A percentile compares a stretch with the other conserved stretches of the same genome.
phyloP scores from a whole-genome alignment of 345 rosid genomes.

The Lumnitzera racemosa region DNA sequence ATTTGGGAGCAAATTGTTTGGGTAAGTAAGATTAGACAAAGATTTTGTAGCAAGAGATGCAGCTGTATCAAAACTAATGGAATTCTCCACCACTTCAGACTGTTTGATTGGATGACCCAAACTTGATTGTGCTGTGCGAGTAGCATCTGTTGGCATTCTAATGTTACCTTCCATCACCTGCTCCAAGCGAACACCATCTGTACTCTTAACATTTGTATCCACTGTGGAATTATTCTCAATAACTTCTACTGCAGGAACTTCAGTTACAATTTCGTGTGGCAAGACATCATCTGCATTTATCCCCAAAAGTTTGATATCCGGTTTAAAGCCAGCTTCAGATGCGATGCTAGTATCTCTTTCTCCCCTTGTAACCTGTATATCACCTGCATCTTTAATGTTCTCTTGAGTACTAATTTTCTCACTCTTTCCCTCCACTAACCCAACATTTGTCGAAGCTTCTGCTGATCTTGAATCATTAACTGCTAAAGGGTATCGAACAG shows the following conservation, averaged over 20 bases:
- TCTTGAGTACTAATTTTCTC: conserved; percentile 10
- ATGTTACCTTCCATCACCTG: conserved; percentile 15
- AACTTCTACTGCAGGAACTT: too few relatives aligned
- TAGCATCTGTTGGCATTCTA: conserved; percentile 1
- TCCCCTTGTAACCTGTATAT: neutral
- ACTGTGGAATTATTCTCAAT: too few relatives aligned
- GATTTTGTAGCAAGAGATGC: conserved; percentile 10
- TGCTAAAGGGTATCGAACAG: conserved; percentile 51
- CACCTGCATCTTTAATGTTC: conserved; percentile 12
- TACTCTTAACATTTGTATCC: neutral
- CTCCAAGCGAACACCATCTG: conserved; percentile 11
- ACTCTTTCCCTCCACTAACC: conserved; percentile 17
- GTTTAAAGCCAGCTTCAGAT: conserved; percentile 2
- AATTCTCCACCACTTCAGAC: neutral
- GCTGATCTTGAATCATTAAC: conserved; percentile 34
- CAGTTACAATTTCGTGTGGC: neutral
- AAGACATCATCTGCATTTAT: conserved; percentile 6
- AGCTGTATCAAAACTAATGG: neutral
- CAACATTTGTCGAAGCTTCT: conserved; percentile 14
- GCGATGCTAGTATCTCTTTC: conserved; percentile 14
- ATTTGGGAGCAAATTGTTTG: conserved; percentile 17
- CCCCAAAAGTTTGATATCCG: neutral
- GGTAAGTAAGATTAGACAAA: conserved; percentile 4
- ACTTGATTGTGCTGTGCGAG: conserved; percentile 9
- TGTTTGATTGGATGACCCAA: neutral